These are phyloP conservation scores for Cicer judaicum DNA, from an alignment of 306 rosid genomes.

Conservation along the genomic window DNA sequence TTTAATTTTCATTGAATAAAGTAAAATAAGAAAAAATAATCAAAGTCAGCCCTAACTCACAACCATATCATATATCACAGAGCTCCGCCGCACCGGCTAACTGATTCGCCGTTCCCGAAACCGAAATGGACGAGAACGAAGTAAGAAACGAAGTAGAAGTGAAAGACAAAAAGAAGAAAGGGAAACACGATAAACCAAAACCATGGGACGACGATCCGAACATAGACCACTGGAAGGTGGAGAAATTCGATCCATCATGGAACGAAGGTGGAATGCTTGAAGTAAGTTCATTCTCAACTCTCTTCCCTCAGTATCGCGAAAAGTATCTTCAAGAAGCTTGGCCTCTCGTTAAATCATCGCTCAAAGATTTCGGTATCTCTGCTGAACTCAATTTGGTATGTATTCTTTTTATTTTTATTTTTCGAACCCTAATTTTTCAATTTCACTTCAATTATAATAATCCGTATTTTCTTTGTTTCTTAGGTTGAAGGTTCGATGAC, in stretches of 20 bases:
- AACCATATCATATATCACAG: too few relatives aligned
- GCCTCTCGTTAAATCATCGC: constrained; percentile 71
- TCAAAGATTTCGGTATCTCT: constrained; percentile 62
- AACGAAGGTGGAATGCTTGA: constrained; percentile 88
- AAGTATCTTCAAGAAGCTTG: constrained; percentile 79
- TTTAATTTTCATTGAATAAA: too few relatives aligned
- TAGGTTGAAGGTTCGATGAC: constrained; percentile 95
- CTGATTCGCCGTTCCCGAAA: not conserved
- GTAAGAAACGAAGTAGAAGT: not conserved
- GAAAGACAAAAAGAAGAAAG: constrained; percentile 62
- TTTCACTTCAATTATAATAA: not conserved
- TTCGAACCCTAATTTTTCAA: not conserved
- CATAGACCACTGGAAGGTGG: constrained; percentile 81
- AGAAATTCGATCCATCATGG: constrained; percentile 88
- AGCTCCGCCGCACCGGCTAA: too few relatives aligned
- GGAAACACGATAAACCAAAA: constrained; percentile 92
- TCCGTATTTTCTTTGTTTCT: not conserved
- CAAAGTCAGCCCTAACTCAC: too few relatives aligned
- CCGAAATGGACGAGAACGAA: not conserved
- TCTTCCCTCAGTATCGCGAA: constrained; percentile 81
- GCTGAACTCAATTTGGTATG: constrained; percentile 74
- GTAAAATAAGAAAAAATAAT: too few relatives aligned
- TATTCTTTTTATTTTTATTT: not conserved
- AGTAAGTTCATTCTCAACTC: constrained; percentile 87
- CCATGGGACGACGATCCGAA: constrained; percentile 98